Conservation (phyloP, 352 stramenopile genomes). For the Phytophthora lateralis region DNA sequence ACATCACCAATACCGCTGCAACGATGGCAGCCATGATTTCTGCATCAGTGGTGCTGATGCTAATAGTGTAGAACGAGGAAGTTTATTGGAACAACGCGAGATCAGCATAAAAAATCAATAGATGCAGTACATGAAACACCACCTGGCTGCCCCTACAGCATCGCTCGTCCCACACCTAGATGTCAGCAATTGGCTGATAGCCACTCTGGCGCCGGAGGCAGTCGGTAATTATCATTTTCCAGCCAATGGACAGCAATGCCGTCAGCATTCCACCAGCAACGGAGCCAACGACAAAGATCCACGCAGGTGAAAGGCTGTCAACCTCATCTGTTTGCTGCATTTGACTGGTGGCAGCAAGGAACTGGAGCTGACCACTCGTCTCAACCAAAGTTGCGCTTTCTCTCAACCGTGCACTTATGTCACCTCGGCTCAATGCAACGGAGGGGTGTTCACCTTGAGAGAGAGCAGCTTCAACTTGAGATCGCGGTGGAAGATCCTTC, state of each 20-base stretch:
- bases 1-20: too few species aligned
- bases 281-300: constrained; percentile 30
- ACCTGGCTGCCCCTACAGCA: not conserved
- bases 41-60: not conserved
- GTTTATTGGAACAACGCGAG: not conserved
- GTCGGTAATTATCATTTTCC: constrained; percentile 35
- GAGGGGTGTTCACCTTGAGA: constrained; percentile 8
- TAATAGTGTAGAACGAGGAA: not conserved
- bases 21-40: not conserved
- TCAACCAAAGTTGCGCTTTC: not conserved
- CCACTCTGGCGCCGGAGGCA: constrained; percentile 26
- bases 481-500: constrained; percentile 64
- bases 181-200: constrained; percentile 28
- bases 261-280: constrained; percentile 33
- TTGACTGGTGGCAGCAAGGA: constrained; percentile 18
- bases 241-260: constrained; percentile 25
- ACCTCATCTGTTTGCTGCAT: constrained; percentile 24
- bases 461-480: constrained; percentile 47
- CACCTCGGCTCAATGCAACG: constrained; percentile 1
- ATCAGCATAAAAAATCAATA: constrained; percentile 8
- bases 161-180: constrained; percentile 13
- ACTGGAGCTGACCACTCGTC: constrained; percentile 13
- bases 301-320: constrained; percentile 8
- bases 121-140: constrained; percentile 9
- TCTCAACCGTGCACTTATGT: not conserved